A percentile compares a stretch with the other conserved stretches of the same genome.
These are phyloP conservation scores for Sanguinoderma infundibulare DNA, from an alignment of 1,284 basidiomycete species.

Conservation along the genomic window DNA sequence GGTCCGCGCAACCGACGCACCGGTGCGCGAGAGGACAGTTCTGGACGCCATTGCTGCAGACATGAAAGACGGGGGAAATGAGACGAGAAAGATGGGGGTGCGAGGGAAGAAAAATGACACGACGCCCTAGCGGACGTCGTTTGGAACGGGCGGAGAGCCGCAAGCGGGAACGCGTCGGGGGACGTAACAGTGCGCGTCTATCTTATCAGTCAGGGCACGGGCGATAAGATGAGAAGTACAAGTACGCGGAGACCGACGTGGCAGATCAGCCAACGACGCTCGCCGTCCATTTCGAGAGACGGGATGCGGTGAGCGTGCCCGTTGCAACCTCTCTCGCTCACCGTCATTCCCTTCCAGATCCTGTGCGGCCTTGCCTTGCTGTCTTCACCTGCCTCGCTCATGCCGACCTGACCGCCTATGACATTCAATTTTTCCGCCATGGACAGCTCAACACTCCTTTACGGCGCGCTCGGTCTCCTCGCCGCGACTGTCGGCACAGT, in stretches of 20 bases:
- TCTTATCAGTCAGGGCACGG: conserved; percentile 6
- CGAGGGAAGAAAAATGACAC: neutral
- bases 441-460: conserved; percentile 29
- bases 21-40: conserved; percentile 1
- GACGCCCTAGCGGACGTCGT: neutral
- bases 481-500: conserved; percentile 31
- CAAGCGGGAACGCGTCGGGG: too few relatives aligned
- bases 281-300: neutral
- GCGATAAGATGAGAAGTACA: conserved; percentile 1
- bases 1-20: neutral
- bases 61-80: neutral
- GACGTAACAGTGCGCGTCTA: conserved; percentile 5
- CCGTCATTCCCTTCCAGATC: neutral
- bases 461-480: conserved; percentile 27
- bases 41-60: neutral
- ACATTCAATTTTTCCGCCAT: conserved; percentile 9
- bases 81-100: neutral
- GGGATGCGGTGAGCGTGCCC: too few relatives aligned
- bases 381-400: conserved; percentile 6
- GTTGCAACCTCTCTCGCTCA: neutral
- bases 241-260: conserved; percentile 14
- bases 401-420: conserved; percentile 16
- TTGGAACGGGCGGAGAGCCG: conserved; percentile 9
- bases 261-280: conserved; percentile 8
- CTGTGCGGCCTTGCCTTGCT: neutral